Evolutionary conservation across 2,329 filamentous ascomycete genomes (phyloP), one percentile per base, ranked within the genome.

Genomic region (Aspergillus costaricaensis): DNA sequence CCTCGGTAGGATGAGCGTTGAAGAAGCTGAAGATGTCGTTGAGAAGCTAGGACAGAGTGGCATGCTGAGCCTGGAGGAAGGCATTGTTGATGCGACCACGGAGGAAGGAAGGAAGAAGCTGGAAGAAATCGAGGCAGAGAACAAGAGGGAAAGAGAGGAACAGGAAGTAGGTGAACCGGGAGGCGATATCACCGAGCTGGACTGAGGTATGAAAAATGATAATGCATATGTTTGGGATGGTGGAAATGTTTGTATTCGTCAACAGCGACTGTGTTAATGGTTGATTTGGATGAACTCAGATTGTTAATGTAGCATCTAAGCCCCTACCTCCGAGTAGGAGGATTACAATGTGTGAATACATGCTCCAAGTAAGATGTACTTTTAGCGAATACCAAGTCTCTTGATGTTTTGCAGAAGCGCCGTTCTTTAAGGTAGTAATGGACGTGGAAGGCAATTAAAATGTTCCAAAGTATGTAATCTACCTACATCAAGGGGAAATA

Each of bases 61-160:
- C 39, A 94, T 97, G 82, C 78, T 99, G 66, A 96, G 91, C 74
- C 76, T 99, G 54, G 92, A 98, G 75, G 88, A 96, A 72, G 88
- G 96, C 53, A 92, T 99, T 55, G 96, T 99, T 67, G 95, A 99
- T 78, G 91, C 92, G 1, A 99, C 92, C 49, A 96, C 94, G 2
- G 89, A 92, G 72, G 88, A 95, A 74, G 93, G 93, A 3, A 85
- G 89, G 80, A 86, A 88, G 74, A 88, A 88, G 72, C 82, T 94
- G 68, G 89, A 90, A 78, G 86, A 92, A 66, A 84, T 96, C 62
- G 88, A 92, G 74, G 82, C 84, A 25, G 80, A 85, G 65, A 83
- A 69, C 15, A 75, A 69, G 58, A 69, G 62, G 57, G 70, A 65
- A 41, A 62, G 57, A 27, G 53, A 62, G 88, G 72, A 80, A 76